These are phyloP conservation scores for Remersonia thermophila DNA, from an alignment of 2,329 filamentous ascomycete genomes.

Conservation along the genomic window DNA sequence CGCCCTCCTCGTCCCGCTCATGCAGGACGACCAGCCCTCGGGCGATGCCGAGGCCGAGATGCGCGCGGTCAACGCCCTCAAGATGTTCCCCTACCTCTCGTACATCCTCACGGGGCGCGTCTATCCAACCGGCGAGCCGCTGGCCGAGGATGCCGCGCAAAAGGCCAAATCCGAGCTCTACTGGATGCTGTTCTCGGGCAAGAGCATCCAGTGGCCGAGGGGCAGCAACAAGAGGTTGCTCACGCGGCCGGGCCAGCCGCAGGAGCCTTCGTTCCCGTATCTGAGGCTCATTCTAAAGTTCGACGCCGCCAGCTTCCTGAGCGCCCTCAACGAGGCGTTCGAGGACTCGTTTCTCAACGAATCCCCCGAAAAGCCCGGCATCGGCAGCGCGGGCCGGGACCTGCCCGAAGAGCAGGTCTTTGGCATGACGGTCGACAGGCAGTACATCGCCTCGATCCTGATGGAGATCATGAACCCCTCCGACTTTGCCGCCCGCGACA, in stretches of 20 bases:
- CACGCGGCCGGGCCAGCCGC: constrained; percentile 41
- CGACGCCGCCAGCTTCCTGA: constrained; percentile 84
- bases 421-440: constrained; percentile 66
- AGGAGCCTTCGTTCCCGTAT: constrained; percentile 73
- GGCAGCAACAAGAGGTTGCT: constrained; percentile 47
- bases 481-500: constrained; percentile 67
- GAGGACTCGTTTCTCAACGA: constrained; percentile 91
- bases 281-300: constrained; percentile 75
- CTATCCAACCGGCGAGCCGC: constrained; percentile 73
- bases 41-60: constrained; percentile 45
- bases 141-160: constrained; percentile 59
- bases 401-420: constrained; percentile 54
- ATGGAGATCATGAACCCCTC: constrained; percentile 75
- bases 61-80: constrained; percentile 61
- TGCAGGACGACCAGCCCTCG: constrained; percentile 41
- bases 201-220: constrained; percentile 62
- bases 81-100: constrained; percentile 89
- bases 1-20: constrained; percentile 49
- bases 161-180: constrained; percentile 82
- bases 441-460: constrained; percentile 84
- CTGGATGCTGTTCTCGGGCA: constrained; percentile 84
- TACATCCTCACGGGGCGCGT: constrained; percentile 79
- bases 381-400: constrained; percentile 38
- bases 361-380: constrained; percentile 49
- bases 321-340: constrained; percentile 91